Percentiles rank a stretch among this genome's conserved stretches.
Evolutionary conservation across 192 early-diverging fungal genomes (phyloP).

Genomic region (Rhizophlyctis rosea): DNA sequence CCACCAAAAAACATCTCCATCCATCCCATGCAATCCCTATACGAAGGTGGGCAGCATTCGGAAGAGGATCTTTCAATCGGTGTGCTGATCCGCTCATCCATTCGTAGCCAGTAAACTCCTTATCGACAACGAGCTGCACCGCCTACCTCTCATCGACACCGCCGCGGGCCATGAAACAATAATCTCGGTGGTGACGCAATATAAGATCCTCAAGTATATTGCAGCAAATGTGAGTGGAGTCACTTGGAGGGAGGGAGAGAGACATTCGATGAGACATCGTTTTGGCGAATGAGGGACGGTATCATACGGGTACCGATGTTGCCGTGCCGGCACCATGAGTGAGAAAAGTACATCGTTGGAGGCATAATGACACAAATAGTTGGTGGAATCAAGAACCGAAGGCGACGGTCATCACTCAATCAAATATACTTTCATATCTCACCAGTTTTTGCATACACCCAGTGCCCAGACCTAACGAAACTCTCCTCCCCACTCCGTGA

Average conservation of each 20-base stretch:
- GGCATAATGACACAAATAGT: not conserved
- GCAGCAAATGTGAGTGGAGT: conserved; percentile 69
- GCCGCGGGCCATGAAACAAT: conserved; percentile 77
- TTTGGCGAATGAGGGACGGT: not conserved
- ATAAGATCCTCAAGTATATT: conserved; percentile 84
- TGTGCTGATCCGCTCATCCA: not conserved
- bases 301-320: not conserved
- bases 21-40: conserved; percentile 81
- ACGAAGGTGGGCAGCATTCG: conserved; percentile 60
- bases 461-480: conserved; percentile 25
- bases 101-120: conserved; percentile 65
- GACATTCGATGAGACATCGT: not conserved
- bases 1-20: conserved; percentile 64
- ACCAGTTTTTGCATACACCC: not conserved
- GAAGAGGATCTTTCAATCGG: conserved; percentile 11
- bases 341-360: conserved; percentile 10
- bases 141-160: conserved; percentile 84
- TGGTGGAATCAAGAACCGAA: not conserved
- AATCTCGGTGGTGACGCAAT: conserved; percentile 86
- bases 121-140: conserved; percentile 78
- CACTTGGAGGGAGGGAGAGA: not conserved
- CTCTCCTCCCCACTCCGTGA: conserved; percentile 56
- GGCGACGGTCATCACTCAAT: not conserved
- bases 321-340: not conserved
- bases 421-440: not conserved